phyloP scores from a whole-genome alignment of 1,139 yeast genomes.

The Debaryomyces coudertii region DNA sequence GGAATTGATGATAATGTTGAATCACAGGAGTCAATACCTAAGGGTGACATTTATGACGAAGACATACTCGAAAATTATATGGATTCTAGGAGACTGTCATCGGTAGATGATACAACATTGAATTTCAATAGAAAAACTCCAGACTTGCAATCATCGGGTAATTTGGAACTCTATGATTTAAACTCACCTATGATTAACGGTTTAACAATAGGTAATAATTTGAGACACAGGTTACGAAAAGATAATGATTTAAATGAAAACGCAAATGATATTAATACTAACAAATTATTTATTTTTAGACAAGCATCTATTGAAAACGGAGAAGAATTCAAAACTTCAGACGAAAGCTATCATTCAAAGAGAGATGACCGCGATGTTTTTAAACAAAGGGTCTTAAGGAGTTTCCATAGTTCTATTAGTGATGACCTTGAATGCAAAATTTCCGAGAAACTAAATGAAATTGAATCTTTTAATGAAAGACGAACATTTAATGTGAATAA shows the following conservation, averaged over 20 bases:
- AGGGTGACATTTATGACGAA: conserved; percentile 20
- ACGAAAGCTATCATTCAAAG: not conserved
- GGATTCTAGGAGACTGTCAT: conserved; percentile 28
- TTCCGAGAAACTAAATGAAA: conserved; percentile 19
- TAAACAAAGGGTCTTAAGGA: conserved; percentile 18
- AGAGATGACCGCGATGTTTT: conserved; percentile 9
- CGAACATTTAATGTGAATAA: not conserved
- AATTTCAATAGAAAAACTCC: conserved; percentile 10
- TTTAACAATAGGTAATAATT: conserved; percentile 36
- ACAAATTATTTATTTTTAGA: conserved; percentile 26
- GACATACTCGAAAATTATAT: conserved; percentile 42
- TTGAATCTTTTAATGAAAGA: conserved; percentile 19
- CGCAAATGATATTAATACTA: conserved; percentile 8
- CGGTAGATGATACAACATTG: conserved; percentile 13
- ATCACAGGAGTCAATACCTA: conserved; percentile 5
- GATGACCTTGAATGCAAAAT: conserved; percentile 28
- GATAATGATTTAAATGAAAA: conserved; percentile 6
- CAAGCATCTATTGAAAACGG: conserved; percentile 7
- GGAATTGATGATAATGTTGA: conserved; percentile 19
- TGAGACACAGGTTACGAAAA: conserved; percentile 24
- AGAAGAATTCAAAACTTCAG: not conserved
- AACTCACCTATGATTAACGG: conserved; percentile 44
- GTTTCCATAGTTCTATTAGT: conserved; percentile 40
- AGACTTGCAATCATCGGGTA: conserved; percentile 16
- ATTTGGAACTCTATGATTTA: conserved; percentile 32